phyloP scores from a whole-genome alignment of 1,284 basidiomycete genomes.

The Tylopilus sp. region DNA sequence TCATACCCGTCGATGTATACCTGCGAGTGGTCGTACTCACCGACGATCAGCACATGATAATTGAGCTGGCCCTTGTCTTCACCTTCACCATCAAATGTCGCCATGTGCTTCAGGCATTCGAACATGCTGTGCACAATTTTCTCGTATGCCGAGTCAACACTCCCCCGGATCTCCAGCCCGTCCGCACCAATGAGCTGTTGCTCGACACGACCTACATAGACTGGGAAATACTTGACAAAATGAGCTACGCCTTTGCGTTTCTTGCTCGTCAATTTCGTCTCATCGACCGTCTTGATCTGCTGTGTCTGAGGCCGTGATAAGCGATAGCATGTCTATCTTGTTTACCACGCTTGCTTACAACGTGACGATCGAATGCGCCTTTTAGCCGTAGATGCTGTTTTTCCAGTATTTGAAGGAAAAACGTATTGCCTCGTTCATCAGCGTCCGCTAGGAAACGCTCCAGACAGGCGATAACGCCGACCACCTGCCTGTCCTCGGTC shows the following conservation, averaged over 20 bases:
- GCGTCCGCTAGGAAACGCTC: slow-evolving; percentile 80
- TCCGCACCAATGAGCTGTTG: slow-evolving; percentile 79
- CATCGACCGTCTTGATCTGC: slow-evolving; percentile 87
- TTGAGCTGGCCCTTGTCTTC: slow-evolving; percentile 97
- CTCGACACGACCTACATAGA: slow-evolving; percentile 84
- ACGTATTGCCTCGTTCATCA: slow-evolving; percentile 74
- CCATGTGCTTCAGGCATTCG: slow-evolving; percentile 90
- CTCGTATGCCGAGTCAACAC: slow-evolving; percentile 83
- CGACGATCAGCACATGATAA: slow-evolving; percentile 93
- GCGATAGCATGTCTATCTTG: not conserved
- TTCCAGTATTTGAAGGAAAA: slow-evolving; percentile 70
- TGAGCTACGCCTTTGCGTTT: slow-evolving; percentile 91
- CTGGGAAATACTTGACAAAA: slow-evolving; percentile 91
- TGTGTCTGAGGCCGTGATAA: slow-evolving; percentile 53
- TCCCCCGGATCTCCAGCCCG: slow-evolving; percentile 72
- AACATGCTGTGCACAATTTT: slow-evolving; percentile 88
- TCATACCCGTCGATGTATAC: slow-evolving; percentile 1
- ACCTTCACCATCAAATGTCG: slow-evolving; percentile 83
- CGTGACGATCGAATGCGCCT: slow-evolving; percentile 69
- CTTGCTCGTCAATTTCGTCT: slow-evolving; percentile 87
- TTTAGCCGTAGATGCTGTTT: slow-evolving; percentile 80
- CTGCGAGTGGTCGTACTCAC: slow-evolving; percentile 44
- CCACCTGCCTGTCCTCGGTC: slow-evolving; percentile 61
- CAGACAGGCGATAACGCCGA: slow-evolving; percentile 78
- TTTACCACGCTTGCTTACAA: slow-evolving; percentile 50